Evolutionary conservation across 495 filamentous ascomycete species (phyloP).

Genomic region (Podospora appendiculata): DNA sequence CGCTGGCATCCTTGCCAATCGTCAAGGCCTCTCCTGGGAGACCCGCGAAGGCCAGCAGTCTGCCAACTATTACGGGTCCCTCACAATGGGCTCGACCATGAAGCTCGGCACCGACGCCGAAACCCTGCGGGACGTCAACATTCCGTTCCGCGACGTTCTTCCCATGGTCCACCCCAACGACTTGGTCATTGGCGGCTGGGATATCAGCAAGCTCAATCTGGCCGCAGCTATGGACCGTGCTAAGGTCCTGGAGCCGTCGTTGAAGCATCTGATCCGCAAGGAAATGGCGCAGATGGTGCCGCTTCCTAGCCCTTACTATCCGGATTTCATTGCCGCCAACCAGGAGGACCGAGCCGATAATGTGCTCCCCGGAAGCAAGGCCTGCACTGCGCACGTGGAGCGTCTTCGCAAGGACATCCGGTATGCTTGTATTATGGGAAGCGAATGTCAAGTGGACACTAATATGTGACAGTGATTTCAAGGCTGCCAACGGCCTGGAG

Average conservation of each 20-base stretch:
- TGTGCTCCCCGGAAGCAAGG: constrained; percentile 73
- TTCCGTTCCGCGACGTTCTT: constrained; percentile 88
- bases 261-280: constrained; percentile 84
- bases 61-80: constrained; percentile 96
- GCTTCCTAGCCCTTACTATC: constrained; percentile 94
- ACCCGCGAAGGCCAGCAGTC: constrained; percentile 77
- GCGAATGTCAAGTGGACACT: background rate
- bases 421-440: constrained; percentile 35
- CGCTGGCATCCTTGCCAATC: constrained; percentile 94
- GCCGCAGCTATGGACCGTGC: constrained; percentile 94
- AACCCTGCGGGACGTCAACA: constrained; percentile 86
- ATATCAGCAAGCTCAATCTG: constrained; percentile 85
- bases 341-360: constrained; percentile 97
- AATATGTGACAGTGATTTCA: constrained; percentile 65
- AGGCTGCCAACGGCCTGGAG: constrained; percentile 74
- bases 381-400: constrained; percentile 79
- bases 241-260: constrained; percentile 82
- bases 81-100: constrained; percentile 93
- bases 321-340: constrained; percentile 98
- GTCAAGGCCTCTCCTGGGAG: constrained; percentile 78
- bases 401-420: constrained; percentile 91
- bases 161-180: constrained; percentile 99
- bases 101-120: constrained; percentile 86
- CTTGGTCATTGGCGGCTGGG: constrained; percentile 92
- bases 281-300: constrained; percentile 88